Evolutionary conservation across 495 filamentous ascomycete genomes (phyloP).

Genomic region (Arthonia radiata): DNA sequence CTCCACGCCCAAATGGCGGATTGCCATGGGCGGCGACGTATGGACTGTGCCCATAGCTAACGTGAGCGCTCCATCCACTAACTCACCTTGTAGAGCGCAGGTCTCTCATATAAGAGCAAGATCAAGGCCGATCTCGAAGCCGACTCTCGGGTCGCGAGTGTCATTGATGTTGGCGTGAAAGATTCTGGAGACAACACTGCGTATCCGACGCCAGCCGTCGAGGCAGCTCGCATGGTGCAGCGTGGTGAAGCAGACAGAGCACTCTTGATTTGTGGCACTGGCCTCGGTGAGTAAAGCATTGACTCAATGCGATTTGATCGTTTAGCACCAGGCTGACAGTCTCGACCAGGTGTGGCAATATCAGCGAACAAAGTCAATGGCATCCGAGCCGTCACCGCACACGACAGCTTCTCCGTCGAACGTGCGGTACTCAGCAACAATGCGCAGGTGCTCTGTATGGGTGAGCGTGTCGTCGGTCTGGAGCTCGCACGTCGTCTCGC

Average conservation of each 20-base stretch:
- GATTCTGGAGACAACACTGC: constrained; percentile 48
- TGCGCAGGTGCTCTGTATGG: constrained; percentile 73
- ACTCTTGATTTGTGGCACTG: constrained; percentile 69
- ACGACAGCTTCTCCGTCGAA: constrained; percentile 69
- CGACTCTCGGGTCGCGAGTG: constrained; percentile 37
- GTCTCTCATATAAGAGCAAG: constrained; percentile 52
- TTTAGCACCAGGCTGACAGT: too few relatives aligned
- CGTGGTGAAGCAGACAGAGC: constrained; percentile 52
- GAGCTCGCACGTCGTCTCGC: constrained; percentile 57
- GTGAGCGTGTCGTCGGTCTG: constrained; percentile 58
- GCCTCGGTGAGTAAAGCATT: too few relatives aligned
- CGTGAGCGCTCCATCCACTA: too few relatives aligned
- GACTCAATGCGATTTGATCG: too few relatives aligned
- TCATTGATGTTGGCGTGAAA: constrained; percentile 46
- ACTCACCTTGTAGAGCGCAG: too few relatives aligned
- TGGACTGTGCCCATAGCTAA: too few relatives aligned
- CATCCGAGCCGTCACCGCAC: constrained; percentile 63
- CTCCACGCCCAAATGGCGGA: constrained; percentile 14
- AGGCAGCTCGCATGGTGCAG: constrained; percentile 39
- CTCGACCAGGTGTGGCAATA: constrained; percentile 70
- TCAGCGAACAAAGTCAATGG: constrained; percentile 69
- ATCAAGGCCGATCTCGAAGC: constrained; percentile 47
- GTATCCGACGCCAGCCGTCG: constrained; percentile 59
- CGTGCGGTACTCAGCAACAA: constrained; percentile 61
- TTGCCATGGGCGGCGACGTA: constrained; percentile 35